A percentile compares a stretch with the other conserved stretches of the same genome.
These are phyloP conservation scores for Ostreobium quekettii DNA, from an alignment of 139 green algal species.

Conservation along the genomic window DNA sequence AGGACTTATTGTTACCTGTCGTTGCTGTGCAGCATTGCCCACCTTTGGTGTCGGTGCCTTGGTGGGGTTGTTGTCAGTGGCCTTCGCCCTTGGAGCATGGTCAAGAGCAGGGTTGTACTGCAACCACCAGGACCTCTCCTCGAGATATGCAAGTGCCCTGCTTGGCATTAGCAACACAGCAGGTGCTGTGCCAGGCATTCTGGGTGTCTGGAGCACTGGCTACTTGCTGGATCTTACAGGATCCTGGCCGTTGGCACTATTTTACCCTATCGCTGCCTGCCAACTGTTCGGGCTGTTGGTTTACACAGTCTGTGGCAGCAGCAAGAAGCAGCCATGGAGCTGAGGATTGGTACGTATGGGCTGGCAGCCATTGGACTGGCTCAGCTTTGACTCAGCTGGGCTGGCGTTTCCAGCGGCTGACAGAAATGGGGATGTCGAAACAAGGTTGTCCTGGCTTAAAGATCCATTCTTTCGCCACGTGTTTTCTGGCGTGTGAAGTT, in stretches of 20 bases:
- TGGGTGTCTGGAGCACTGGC: constrained; percentile 70
- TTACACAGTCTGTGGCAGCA: constrained; percentile 70
- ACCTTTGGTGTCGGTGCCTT: neutral
- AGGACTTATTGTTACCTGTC: neutral
- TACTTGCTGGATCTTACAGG: constrained; percentile 58
- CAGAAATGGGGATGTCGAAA: too few species aligned
- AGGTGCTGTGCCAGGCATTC: constrained; percentile 78
- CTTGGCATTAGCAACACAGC: constrained; percentile 92
- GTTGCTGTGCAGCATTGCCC: neutral
- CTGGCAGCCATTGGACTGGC: too few species aligned
- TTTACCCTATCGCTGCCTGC: constrained; percentile 66
- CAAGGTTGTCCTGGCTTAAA: too few species aligned
- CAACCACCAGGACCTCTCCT: constrained; percentile 90
- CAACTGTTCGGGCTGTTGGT: constrained; percentile 72
- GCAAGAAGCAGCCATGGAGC: constrained; percentile 67
- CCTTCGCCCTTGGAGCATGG: constrained; percentile 71
- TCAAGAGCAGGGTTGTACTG: constrained; percentile 89
- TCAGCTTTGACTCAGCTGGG: too few species aligned
- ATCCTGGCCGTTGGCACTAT: constrained; percentile 72
- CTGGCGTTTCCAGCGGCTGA: too few species aligned
- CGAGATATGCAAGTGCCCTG: constrained; percentile 80
- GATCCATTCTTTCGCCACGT: too few species aligned
- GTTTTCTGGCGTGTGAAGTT: too few species aligned
- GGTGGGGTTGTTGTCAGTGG: constrained; percentile 54
- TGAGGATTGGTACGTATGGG: too few species aligned